A percentile compares a stretch with the other conserved stretches of the same genome.
These are phyloP conservation scores for Pugionium cornutum DNA, from an alignment of 345 rosid genomes.

Conservation along the genomic window DNA sequence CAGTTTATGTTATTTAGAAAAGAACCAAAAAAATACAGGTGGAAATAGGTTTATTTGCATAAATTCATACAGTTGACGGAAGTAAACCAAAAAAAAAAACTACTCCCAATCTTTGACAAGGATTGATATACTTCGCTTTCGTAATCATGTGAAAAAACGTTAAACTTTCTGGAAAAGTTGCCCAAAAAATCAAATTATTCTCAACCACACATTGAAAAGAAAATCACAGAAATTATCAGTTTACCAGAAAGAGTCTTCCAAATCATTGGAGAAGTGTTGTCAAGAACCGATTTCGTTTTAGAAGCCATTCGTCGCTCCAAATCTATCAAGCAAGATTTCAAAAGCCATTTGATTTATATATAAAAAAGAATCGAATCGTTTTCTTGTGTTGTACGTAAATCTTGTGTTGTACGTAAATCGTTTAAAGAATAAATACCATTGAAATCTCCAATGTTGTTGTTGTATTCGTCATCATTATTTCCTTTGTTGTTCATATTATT, in stretches of 20 bases:
- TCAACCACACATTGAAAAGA: conserved; percentile 22
- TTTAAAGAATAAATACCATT: conserved; percentile 36
- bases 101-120: conserved; percentile 1
- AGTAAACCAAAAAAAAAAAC: not conserved
- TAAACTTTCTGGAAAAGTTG: conserved; percentile 50
- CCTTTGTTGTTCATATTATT: conserved; percentile 34
- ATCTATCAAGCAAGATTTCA: conserved; percentile 45
- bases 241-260: conserved; percentile 78
- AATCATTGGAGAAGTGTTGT: conserved; percentile 47
- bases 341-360: not conserved
- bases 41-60: too few relatives aligned
- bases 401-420: not conserved
- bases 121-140: conserved; percentile 7
- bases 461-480: conserved; percentile 22
- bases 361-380: not conserved
- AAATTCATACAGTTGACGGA: too few relatives aligned
- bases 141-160: conserved; percentile 28
- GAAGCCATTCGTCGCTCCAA: conserved; percentile 45
- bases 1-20: too few relatives aligned
- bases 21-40: too few relatives aligned
- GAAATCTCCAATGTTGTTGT: conserved; percentile 16
- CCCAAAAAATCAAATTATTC: conserved; percentile 46
- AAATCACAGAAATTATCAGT: conserved; percentile 10
- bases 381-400: not conserved
- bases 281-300: conserved; percentile 48